A percentile compares a stretch with the other conserved stretches of the same genome.
phyloP scores from a whole-genome alignment of 805 yeast genomes.

The Yarrowia sp. region DNA sequence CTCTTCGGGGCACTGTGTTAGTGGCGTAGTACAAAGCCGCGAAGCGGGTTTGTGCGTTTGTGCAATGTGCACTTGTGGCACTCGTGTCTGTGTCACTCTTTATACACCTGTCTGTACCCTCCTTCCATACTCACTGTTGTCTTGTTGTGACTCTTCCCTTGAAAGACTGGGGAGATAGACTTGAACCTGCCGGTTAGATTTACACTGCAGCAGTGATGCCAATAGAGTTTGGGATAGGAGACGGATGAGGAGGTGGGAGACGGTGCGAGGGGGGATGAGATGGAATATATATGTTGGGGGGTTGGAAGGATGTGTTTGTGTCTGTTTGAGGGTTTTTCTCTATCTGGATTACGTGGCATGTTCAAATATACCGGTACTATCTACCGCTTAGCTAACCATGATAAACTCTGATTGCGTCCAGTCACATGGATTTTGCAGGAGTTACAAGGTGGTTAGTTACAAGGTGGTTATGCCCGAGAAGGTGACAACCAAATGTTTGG shows the following conservation, averaged over 20 bases:
- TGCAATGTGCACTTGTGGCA: too few relatives aligned
- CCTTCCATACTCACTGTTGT: neutral
- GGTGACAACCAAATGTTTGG: too few relatives aligned
- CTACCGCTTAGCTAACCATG: neutral
- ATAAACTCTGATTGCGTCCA: constrained; percentile 8
- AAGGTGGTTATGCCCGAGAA: too few relatives aligned
- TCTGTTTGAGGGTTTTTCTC: neutral
- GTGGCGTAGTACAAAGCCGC: neutral
- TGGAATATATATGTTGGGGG: neutral
- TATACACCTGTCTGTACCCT: neutral
- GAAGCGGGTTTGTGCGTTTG: too few relatives aligned
- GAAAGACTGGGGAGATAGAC: neutral
- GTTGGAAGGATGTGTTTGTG: neutral
- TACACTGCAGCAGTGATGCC: constrained; percentile 11
- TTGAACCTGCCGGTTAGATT: constrained; percentile 10
- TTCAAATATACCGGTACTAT: too few relatives aligned
- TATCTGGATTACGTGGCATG: too few relatives aligned
- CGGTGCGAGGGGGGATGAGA: neutral
- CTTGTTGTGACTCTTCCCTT: neutral
- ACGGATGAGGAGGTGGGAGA: neutral
- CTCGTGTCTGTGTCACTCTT: too few relatives aligned
- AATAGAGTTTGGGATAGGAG: constrained; percentile 22
- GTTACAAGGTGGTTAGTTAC: too few relatives aligned
- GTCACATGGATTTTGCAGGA: constrained; percentile 3
- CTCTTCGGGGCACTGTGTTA: constrained; percentile 24